A percentile compares a stretch with the other conserved stretches of the same genome.
Conservation (phyloP, 495 filamentous ascomycete genomes). For the Zalerion maritima region DNA sequence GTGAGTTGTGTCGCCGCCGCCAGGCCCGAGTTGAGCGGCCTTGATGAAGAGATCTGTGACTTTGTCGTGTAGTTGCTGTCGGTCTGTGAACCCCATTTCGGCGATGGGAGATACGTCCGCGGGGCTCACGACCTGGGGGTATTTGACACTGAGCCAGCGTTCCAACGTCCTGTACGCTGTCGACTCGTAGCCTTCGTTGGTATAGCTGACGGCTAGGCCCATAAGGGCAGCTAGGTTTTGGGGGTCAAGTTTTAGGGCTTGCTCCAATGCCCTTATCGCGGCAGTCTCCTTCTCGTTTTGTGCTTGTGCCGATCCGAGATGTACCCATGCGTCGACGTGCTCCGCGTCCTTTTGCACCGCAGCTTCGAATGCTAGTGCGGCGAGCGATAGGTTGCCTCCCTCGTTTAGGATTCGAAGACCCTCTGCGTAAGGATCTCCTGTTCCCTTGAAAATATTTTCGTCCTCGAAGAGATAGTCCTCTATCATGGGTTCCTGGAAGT, state of each 20-base stretch:
- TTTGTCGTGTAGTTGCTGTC: slow-evolving; percentile 74
- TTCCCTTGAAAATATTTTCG: slow-evolving; percentile 69
- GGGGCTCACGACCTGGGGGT: slow-evolving; percentile 61
- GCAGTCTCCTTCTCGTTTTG: slow-evolving; percentile 98
- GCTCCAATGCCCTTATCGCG: slow-evolving; percentile 93
- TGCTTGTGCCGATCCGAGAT: slow-evolving; percentile 80
- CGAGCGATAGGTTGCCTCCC: slow-evolving; percentile 85
- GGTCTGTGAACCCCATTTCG: slow-evolving; percentile 85
- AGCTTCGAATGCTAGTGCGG: slow-evolving; percentile 92
- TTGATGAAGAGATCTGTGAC: slow-evolving; percentile 82
- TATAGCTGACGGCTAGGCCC: slow-evolving; percentile 94
- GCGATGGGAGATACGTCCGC: slow-evolving; percentile 49
- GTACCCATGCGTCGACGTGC: slow-evolving; percentile 85
- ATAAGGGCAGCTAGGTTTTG: slow-evolving; percentile 81
- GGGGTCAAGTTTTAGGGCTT: slow-evolving; percentile 74
- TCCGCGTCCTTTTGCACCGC: slow-evolving; percentile 78
- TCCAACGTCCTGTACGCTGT: slow-evolving; percentile 94
- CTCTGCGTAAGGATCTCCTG: slow-evolving; percentile 73
- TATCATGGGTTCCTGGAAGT: slow-evolving; percentile 53
- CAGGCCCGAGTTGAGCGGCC: slow-evolving; percentile 80
- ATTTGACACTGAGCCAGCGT: slow-evolving; percentile 87
- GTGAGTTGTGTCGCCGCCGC: slow-evolving; percentile 46
- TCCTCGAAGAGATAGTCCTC: slow-evolving; percentile 92
- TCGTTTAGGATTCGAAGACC: slow-evolving; percentile 81
- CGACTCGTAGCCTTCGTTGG: slow-evolving; percentile 95